Evolutionary conservation across 1,139 yeast species (phyloP).

Genomic region (Citeromyces siamensis): DNA sequence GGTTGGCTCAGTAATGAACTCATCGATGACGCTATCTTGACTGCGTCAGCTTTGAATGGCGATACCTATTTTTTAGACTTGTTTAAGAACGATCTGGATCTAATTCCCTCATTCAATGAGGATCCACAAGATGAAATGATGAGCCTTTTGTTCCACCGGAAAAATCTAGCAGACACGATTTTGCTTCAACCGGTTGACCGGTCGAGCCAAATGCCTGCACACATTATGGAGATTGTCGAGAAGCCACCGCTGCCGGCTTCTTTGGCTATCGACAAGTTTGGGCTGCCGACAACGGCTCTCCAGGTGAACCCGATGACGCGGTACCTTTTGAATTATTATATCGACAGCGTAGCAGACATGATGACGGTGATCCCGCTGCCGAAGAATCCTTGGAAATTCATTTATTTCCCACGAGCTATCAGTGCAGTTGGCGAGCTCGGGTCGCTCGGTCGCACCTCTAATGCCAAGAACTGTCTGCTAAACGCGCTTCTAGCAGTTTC

Average conservation of each 20-base stretch:
- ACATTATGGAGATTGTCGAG: constrained; percentile 34
- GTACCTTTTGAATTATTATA: constrained; percentile 60
- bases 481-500: constrained; percentile 76
- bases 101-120: background rate
- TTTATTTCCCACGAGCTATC: constrained; percentile 72
- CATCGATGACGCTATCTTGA: constrained; percentile 56
- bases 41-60: constrained; percentile 64
- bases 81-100: constrained; percentile 20
- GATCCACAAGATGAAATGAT: constrained; percentile 26
- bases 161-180: constrained; percentile 7
- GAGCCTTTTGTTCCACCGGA: constrained; percentile 39
- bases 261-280: constrained; percentile 22
- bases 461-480: constrained; percentile 65
- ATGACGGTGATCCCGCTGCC: constrained; percentile 82
- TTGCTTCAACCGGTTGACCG: constrained; percentile 7
- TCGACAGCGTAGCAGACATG: constrained; percentile 70
- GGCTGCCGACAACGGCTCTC: constrained; percentile 48
- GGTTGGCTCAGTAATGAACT: constrained; percentile 64
- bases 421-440: constrained; percentile 74
- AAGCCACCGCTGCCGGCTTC: constrained; percentile 30
- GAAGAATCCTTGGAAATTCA: constrained; percentile 80
- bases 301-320: constrained; percentile 57
- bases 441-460: constrained; percentile 62
- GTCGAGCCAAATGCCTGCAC: constrained; percentile 18
- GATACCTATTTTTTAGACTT: constrained; percentile 46